Percentiles rank a stretch among this genome's conserved stretches.
phyloP scores from a whole-genome alignment of 371 early-diverging fungal species.

The Mucor saturninus region DNA sequence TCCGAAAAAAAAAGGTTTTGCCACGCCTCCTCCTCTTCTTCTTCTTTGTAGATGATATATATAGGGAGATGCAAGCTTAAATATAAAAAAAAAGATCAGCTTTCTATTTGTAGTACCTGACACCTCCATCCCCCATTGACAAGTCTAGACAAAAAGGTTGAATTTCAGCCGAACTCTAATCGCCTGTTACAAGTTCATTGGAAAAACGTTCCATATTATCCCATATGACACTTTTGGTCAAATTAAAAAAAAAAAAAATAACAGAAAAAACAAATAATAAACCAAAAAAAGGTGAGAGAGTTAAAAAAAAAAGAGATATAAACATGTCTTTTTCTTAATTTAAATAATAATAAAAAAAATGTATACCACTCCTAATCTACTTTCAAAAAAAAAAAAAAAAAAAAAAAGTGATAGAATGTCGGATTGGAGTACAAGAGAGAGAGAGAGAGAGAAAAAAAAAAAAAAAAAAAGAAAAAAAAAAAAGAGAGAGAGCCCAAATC shows the following conservation, averaged over 20 bases:
- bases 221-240: constrained; percentile 35
- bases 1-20: constrained; percentile 14
- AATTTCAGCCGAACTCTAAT: constrained; percentile 9
- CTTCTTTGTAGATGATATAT: constrained; percentile 62
- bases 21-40: constrained; percentile 49
- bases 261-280: background rate
- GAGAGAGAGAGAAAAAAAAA: background rate
- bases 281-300: constrained; percentile 56
- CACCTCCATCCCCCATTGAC: constrained; percentile 12
- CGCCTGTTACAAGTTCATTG: constrained; percentile 58
- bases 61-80: constrained; percentile 38
- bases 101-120: constrained; percentile 63
- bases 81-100: background rate
- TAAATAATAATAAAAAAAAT: constrained; percentile 53
- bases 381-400: too few species aligned
- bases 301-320: constrained; percentile 19
- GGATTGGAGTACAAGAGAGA: too few species aligned
- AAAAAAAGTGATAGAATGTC: too few species aligned
- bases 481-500: constrained; percentile 38
- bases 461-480: constrained; percentile 53
- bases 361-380: too few species aligned
- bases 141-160: too few species aligned
- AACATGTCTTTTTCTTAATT: too few species aligned
- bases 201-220: constrained; percentile 69
- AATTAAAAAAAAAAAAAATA: background rate